Base-by-base conservation (phyloP, 768 basidiomycete species). In the Psilocybe azurescens region DNA sequence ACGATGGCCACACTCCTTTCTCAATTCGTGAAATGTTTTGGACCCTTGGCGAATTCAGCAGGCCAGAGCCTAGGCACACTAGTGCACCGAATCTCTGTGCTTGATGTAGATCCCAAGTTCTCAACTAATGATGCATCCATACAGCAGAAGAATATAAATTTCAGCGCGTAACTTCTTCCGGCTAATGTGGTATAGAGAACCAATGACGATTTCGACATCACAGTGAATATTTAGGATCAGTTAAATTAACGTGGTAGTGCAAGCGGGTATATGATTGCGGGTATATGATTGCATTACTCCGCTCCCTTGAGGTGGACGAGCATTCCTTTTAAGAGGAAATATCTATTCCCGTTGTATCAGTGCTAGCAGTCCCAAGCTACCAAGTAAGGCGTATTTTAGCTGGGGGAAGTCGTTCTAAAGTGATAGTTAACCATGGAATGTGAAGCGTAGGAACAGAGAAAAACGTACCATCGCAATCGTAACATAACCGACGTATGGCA, bases 401-500 rank as follows among this genome's bases (percentile, higher is more conserved):
- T 97, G 91, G 6, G 96, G 95, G 74, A 94, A 96, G 78, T 97
- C 95, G 69, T 97, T 97, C 95, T 94, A 59, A 14, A 65, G 32
- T 14, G 53, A 65, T 29, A 65, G 53, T 57, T 46, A 66, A 36
- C 57, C 48, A 41, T 24, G 32, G 49, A 41, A 28, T 13, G 30
- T 46, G 24, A 51, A 10, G 6, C 33, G 6, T 36, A 7, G 33
- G n/a, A 2, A 36, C 7, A 36, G 3, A 55, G 32, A 20, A 28
- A 24, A 36, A 10, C 38, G 54, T 39, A 96, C 96, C 94, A 98
- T 93, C 2, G 93, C 91, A 64, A 98, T 99, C 8, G 97, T 97
- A 38, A 97, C 91, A 72, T 99, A 99, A 67, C 97, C 97, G 50
- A 98, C 84, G 68, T 94, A 97, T 0, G 97, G 97, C 69, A 98